Evolutionary conservation across 176 grass and related monocot genomes (phyloP).

Genomic region (Puya raimondii): DNA sequence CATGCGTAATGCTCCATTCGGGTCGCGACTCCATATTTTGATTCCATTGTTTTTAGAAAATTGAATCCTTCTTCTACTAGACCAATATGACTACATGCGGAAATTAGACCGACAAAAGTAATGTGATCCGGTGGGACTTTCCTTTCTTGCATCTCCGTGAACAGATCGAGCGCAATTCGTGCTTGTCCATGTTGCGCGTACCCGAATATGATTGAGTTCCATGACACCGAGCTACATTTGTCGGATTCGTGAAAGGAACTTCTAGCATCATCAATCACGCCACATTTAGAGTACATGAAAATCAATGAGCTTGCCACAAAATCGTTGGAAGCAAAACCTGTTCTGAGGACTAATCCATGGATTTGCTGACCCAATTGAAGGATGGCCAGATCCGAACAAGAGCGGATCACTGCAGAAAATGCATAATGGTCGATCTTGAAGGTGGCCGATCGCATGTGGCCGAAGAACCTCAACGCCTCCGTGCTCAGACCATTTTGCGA

Average conservation of each 20-base stretch:
- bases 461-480: conserved; percentile 50
- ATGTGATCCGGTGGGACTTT: conserved; percentile 44
- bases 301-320: conserved; percentile 54
- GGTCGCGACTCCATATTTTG: conserved; percentile 26
- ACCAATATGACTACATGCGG: conserved; percentile 46
- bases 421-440: conserved; percentile 35
- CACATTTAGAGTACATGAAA: conserved; percentile 63
- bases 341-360: conserved; percentile 31
- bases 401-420: conserved; percentile 47
- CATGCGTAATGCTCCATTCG: conserved; percentile 73
- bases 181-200: conserved; percentile 52
- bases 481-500: conserved; percentile 35
- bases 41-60: conserved; percentile 44
- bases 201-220: conserved; percentile 69
- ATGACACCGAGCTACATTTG: conserved; percentile 40
- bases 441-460: conserved; percentile 19
- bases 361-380: conserved; percentile 53
- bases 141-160: conserved; percentile 35
- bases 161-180: conserved; percentile 17
- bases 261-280: conserved; percentile 37
- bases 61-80: conserved; percentile 45
- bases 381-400: conserved; percentile 47
- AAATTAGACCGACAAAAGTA: conserved; percentile 56
- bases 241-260: conserved; percentile 45
- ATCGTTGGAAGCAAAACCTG: conserved; percentile 44